Evolutionary conservation across 768 basidiomycete genomes (phyloP).

Genomic region (Rhodotorula paludigena): DNA sequence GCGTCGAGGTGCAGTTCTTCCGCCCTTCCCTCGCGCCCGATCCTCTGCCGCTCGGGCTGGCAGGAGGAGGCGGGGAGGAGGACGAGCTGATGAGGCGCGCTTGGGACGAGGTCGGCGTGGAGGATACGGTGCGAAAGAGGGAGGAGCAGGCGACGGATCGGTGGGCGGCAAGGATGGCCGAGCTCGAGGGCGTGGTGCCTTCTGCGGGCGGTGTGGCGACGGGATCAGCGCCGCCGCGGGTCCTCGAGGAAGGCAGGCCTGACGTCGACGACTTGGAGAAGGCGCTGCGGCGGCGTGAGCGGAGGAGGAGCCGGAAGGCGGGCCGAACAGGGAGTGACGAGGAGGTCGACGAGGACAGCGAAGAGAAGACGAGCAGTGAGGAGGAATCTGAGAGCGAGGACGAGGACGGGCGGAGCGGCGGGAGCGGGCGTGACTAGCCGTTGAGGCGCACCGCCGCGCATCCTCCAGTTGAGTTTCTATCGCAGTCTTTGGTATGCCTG

Average conservation of each 20-base stretch:
- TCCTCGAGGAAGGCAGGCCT: not conserved
- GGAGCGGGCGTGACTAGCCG: too few species aligned
- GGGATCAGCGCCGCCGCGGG: not conserved
- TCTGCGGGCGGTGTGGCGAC: too few species aligned
- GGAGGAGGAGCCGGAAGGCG: not conserved
- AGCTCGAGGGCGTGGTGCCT: not conserved
- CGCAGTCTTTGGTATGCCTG: too few species aligned
- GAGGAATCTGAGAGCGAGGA: not conserved
- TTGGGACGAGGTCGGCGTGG: not conserved
- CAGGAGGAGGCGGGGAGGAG: not conserved
- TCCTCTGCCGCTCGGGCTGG: not conserved
- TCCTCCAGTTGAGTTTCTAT: too few species aligned
- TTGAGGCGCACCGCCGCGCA: too few species aligned
- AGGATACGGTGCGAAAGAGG: not conserved
- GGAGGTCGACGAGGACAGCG: not conserved
- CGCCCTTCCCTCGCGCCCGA: not conserved
- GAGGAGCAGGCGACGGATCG: not conserved
- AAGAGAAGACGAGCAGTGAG: not conserved
- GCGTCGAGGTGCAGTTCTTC: slow-evolving; percentile 16
- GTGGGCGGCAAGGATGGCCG: slow-evolving; percentile 1
- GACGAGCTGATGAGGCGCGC: not conserved
- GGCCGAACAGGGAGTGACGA: too few species aligned
- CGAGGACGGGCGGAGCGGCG: too few species aligned
- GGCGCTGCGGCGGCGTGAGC: not conserved
- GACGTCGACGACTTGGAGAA: not conserved